These are phyloP conservation scores for Sporisorium graminicola DNA, from an alignment of 1,284 basidiomycete species.

Conservation along the genomic window DNA sequence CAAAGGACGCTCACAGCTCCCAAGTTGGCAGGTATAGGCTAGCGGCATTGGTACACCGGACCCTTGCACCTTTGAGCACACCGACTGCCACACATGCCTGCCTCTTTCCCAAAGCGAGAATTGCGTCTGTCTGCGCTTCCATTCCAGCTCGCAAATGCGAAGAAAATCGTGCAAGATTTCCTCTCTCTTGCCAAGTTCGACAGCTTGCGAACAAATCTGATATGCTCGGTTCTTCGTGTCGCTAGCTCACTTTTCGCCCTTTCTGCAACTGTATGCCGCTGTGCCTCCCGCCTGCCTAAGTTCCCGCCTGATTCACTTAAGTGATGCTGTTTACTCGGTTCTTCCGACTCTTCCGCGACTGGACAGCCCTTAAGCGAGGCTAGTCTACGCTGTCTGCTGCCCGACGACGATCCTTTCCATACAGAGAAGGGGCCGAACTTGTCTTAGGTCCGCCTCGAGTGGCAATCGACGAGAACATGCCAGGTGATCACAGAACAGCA, in stretches of 20 bases:
- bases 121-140: constrained; percentile 1
- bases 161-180: not conserved
- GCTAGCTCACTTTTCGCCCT: not conserved
- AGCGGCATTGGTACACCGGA: not conserved
- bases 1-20: not conserved
- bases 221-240: constrained; percentile 32
- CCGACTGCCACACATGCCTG: not conserved
- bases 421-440: constrained; percentile 16
- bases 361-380: constrained; percentile 5
- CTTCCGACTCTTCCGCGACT: not conserved
- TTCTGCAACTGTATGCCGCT: constrained; percentile 6
- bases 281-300: not conserved
- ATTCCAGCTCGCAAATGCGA: constrained; percentile 21
- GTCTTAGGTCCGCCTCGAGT: constrained; percentile 27
- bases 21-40: not conserved
- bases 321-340: not conserved
- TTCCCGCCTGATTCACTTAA: not conserved
- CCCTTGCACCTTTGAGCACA: constrained; percentile 4
- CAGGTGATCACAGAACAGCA: not conserved
- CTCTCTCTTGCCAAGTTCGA: constrained; percentile 29
- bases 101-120: not conserved
- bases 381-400: constrained; percentile 13
- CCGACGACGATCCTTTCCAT: constrained; percentile 33
- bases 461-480: constrained; percentile 1
- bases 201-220: constrained; percentile 38